Evolutionary conservation across 768 basidiomycete species (phyloP), one percentile per base, ranked within the genome.

Genomic region (Tylopilus subfusipes): DNA sequence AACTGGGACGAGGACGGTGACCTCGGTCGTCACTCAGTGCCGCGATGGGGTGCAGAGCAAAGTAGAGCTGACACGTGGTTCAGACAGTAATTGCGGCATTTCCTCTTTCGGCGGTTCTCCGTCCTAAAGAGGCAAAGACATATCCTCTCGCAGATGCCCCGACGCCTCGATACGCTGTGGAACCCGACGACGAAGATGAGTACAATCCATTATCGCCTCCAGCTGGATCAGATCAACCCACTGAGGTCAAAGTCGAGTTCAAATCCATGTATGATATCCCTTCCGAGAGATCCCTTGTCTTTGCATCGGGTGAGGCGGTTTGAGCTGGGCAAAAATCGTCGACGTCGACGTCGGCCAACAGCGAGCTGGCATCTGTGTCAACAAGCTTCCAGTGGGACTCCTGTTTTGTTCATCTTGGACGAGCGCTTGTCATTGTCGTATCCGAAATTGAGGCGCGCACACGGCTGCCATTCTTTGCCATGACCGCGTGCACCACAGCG

Each of bases 141-240:
- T 78, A 85, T 63, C 82, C 83, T 2, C 73, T 85, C 19, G 76
- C 76, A 53, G 84, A 85, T 61, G 72, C 73, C 46, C 70, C 73
- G 4, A 82, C 85, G 2, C 82, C 85, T 33, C 78, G 85, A 51
- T 76, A 86, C 56, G 79, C 79, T 34, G 69, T 85, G 46, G 85
- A 86, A 61, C 85, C 83, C 5, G 85, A 86, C 55, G 83, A 85
- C n/a, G 83, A 84, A 55, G 84, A 86, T 48, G 83, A 85, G 60
- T 73, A 75, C 56, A 78, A 79, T 50, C 79, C 80, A 14, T 64
- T 76, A 3, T 60, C 66, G 4, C 25, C 43, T 2, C 33, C 53
- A 24, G 40, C 45, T n/a, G 21, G 16, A 19, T 42, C 59, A 48
- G 54, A 61, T 54, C 58, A 43, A 12, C 58, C 25, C 21, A 54